phyloP scores from a whole-genome alignment of 495 filamentous ascomycete genomes.

The Neurospora sublineolata region DNA sequence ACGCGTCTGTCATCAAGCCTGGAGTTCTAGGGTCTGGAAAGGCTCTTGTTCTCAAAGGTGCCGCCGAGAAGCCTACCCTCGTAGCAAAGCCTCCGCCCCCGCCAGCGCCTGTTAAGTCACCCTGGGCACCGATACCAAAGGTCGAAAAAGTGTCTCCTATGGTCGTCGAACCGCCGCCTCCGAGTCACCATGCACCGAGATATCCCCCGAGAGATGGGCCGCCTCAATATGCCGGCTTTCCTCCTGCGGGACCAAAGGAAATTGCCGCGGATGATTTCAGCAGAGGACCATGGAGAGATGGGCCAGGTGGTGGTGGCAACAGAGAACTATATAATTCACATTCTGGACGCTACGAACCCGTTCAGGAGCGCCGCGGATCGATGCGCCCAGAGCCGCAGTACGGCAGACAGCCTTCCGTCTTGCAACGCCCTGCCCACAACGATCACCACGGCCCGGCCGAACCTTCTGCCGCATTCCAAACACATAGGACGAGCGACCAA shows the following conservation, averaged over 20 bases:
- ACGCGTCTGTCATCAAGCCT: slow-evolving; percentile 30
- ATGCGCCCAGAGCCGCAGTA: slow-evolving; percentile 41
- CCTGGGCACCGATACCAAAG: slow-evolving; percentile 79
- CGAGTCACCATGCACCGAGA: slow-evolving; percentile 13
- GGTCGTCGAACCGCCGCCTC: slow-evolving; percentile 28
- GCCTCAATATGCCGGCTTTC: slow-evolving; percentile 21
- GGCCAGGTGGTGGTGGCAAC: slow-evolving; percentile 40
- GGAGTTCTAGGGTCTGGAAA: slow-evolving; percentile 34
- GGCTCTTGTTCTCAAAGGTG: slow-evolving; percentile 52
- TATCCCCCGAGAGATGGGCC: slow-evolving; percentile 20
- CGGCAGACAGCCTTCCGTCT: slow-evolving; percentile 61
- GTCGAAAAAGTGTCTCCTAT: slow-evolving; percentile 70
- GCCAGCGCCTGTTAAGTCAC: slow-evolving; percentile 69
- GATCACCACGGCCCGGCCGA: slow-evolving; percentile 67
- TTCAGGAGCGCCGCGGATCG: slow-evolving; percentile 62
- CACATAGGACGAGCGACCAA: slow-evolving; percentile 54
- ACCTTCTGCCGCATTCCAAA: slow-evolving; percentile 85
- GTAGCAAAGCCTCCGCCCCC: slow-evolving; percentile 67
- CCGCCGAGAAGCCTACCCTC: slow-evolving; percentile 62
- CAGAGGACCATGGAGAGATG: slow-evolving; percentile 64
- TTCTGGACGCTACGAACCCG: slow-evolving; percentile 88
- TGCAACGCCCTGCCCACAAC: slow-evolving; percentile 51
- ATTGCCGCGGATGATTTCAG: slow-evolving; percentile 94
- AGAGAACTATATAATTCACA: slow-evolving; percentile 88
- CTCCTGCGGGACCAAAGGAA: slow-evolving; percentile 48